A percentile compares a stretch with the other conserved stretches of the same genome.
Conservation (phyloP, 1,284 basidiomycete species). For the Irpex sp. region DNA sequence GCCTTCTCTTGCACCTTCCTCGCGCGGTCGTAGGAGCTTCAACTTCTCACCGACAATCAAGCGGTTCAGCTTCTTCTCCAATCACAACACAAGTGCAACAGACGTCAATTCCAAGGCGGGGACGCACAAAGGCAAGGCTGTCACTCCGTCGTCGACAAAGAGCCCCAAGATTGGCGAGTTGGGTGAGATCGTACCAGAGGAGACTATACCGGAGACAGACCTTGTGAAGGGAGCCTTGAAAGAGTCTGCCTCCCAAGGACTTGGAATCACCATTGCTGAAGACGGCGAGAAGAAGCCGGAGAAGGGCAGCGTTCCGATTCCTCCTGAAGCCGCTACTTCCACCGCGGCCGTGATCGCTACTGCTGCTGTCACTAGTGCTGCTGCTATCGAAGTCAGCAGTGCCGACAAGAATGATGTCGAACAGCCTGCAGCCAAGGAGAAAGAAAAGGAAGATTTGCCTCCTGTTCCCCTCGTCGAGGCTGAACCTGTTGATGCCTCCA, state of each 20-base stretch:
- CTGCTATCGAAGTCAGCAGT: too few relatives aligned
- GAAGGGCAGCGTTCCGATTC: not conserved
- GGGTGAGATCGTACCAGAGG: conserved; percentile 59
- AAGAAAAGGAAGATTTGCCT: conserved; percentile 17
- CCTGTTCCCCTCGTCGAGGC: conserved; percentile 25
- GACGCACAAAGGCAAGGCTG: not conserved
- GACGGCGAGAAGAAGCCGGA: not conserved
- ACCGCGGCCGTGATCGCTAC: not conserved
- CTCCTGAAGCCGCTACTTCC: not conserved
- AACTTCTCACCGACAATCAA: conserved; percentile 45
- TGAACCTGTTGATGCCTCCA: not conserved
- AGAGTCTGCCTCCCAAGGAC: not conserved
- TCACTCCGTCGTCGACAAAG: conserved; percentile 20
- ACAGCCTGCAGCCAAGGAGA: too few relatives aligned
- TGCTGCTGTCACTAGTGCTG: not conserved
- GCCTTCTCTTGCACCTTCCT: conserved; percentile 45
- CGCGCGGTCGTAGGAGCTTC: conserved; percentile 33
- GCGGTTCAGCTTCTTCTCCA: conserved; percentile 56
- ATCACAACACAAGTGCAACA: conserved; percentile 12
- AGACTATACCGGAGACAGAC: conserved; percentile 25
- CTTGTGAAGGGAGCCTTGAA: not conserved
- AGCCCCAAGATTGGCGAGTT: conserved; percentile 52
- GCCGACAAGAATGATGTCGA: too few relatives aligned
- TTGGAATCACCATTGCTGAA: not conserved
- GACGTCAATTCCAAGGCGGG: conserved; percentile 16